These are phyloP conservation scores for Colletotrichum orchidophilum DNA, from an alignment of 2,329 filamentous ascomycete genomes.

Conservation along the genomic window DNA sequence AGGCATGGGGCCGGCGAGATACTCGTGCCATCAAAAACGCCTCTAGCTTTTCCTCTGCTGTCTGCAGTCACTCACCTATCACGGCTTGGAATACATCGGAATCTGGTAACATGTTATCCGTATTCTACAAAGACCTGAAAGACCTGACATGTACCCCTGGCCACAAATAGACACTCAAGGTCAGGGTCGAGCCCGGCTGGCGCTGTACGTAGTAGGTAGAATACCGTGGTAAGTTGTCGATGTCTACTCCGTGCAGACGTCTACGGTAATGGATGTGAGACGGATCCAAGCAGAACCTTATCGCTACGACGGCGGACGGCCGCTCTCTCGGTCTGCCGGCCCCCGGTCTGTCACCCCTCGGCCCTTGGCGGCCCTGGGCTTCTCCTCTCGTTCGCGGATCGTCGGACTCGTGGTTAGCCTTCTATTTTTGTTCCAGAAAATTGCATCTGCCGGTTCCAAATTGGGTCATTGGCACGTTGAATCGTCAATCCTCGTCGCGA, in stretches of 20 bases:
- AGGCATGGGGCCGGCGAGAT: background rate
- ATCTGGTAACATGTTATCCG: no score
- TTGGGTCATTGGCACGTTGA: background rate
- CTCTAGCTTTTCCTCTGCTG: background rate
- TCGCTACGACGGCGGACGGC: slow-evolving; percentile 3
- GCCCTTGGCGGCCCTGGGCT: background rate
- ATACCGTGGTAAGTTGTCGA: no score
- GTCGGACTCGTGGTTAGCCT: background rate
- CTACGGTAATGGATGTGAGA: slow-evolving; percentile 13
- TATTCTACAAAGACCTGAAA: no score
- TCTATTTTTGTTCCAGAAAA: slow-evolving; percentile 31
- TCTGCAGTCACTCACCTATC: background rate
- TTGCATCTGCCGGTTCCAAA: slow-evolving; percentile 4
- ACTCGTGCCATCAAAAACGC: slow-evolving; percentile 10
- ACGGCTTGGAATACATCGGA: background rate
- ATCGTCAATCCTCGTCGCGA: slow-evolving; percentile 5
- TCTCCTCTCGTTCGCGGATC: slow-evolving; percentile 2
- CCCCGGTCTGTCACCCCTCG: background rate
- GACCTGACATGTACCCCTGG: background rate
- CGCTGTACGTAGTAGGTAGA: no score
- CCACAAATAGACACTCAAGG: background rate
- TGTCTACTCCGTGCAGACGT: no score
- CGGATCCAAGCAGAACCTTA: slow-evolving; percentile 26
- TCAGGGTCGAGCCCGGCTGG: background rate
- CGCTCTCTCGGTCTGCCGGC: background rate